Evolutionary conservation across 2,329 filamentous ascomycete species (phyloP), one percentile per base, ranked within the genome.

Genomic region (Aspergillus pseudonomiae): DNA sequence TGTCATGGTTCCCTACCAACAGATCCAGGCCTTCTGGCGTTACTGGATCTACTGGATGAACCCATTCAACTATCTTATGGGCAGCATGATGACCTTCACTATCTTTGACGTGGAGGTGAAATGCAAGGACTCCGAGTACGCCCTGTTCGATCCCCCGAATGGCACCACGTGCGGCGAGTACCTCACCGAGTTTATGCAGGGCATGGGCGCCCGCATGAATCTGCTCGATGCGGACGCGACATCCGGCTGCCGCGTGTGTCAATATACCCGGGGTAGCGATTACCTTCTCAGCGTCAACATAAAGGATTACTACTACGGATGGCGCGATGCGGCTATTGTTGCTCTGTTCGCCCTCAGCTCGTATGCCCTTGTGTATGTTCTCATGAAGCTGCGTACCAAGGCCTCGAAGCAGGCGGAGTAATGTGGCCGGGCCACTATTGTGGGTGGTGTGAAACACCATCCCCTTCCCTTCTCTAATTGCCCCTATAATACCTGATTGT

Each of bases 321-420:
- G 89, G 89, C 82, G 89, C 45, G 83, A 91, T 73, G 84, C 86
- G 0, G 89, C 72, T 0, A 86, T 90, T 60, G 83, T 86, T 3
- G 83, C 82, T 1, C 74, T 86, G 2, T 88, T 89, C 67, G 83
- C 79, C 1, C 56, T 86, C 43, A 83, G 80, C 61, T 84, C 82
- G 1, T 89, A 89, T 67, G 77, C 71, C 0, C 57, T 83, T 54
- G 82, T 83, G 2, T 84, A 78, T 60, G 43, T 67, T 45, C 68
- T 77, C 57, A 77, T 77, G 75, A 77, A 76, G 64, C 52, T 77
- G 61, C 64, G 75, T 43, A 77, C 75, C 6, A 77, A 77, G 68
- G 67, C 69, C n/a, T 74, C 70, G 21, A 77, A 77, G 71, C 75
- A 72, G 64, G 74, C 75, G 1, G 66, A 75, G 61, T 74, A 66